Evolutionary conservation across 306 rosid species (phyloP).

Genomic region (Casuarina cunninghamiana): DNA sequence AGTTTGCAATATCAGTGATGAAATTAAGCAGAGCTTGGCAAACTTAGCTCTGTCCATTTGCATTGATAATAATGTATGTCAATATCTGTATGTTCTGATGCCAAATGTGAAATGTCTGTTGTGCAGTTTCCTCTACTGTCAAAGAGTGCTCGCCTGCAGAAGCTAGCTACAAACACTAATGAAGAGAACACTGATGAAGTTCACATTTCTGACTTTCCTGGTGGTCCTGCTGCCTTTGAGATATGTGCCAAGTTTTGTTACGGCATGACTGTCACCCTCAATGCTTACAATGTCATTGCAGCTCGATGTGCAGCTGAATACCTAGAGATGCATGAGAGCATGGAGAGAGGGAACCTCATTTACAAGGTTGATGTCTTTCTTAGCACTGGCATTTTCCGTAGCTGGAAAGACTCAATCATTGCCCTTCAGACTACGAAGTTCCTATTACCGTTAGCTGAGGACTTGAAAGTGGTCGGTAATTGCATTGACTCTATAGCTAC

Average conservation of each 20-base stretch:
- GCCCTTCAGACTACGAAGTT: conserved; percentile 83
- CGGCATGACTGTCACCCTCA: conserved; percentile 93
- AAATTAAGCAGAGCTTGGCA: neutral
- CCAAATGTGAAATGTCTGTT: conserved; percentile 27
- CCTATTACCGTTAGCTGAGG: conserved; percentile 64
- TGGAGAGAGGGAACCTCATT: conserved; percentile 89
- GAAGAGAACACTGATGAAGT: conserved; percentile 64
- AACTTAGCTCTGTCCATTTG: conserved; percentile 14
- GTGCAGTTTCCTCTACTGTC: conserved; percentile 94
- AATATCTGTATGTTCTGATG: conserved; percentile 18
- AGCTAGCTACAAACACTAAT: conserved; percentile 52
- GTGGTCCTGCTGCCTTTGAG: conserved; percentile 87
- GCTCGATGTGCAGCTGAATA: conserved; percentile 90
- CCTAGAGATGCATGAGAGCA: conserved; percentile 80
- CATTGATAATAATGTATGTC: conserved; percentile 22
- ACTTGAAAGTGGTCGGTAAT: conserved; percentile 65
- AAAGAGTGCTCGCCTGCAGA: conserved; percentile 81
- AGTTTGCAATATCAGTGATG: neutral
- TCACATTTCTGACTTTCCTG: conserved; percentile 79
- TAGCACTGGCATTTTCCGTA: conserved; percentile 79
- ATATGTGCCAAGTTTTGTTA: conserved; percentile 94
- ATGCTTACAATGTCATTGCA: conserved; percentile 79
- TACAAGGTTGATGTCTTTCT: conserved; percentile 97
- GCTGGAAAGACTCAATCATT: conserved; percentile 98
- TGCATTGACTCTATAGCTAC: conserved; percentile 75